Evolutionary conservation across 176 grass and related monocot genomes (phyloP), one percentile per base, ranked within the genome.

Genomic region (Triticum urartu): DNA sequence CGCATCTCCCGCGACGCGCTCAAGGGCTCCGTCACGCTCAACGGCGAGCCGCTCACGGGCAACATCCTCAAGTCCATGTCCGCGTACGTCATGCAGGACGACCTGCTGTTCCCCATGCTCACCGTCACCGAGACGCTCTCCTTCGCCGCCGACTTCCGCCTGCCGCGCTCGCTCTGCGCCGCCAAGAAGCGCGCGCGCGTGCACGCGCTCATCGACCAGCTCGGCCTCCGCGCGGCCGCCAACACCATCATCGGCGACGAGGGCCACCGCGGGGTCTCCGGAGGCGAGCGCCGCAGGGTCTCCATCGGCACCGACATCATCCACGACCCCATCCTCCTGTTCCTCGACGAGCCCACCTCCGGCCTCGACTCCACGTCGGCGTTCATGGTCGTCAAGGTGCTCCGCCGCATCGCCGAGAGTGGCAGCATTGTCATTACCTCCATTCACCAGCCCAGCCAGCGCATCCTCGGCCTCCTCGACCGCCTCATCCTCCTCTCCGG

Each of bases 41-140:
- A 98, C 61, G 90, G 93, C 36, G 95, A 95, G 87, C 64, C 80
- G 15, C 90, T 98, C 32, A 89, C 89, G 0, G 87, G 84, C 58
- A 79, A 73, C 65, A 59, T 92, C 61, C 32, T 95, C 36, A 95
- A 94, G 86, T 84, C 87, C 78, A 98, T 98, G 65, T 98, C 95
- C 4, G 95, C 95, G 0, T 95, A 98, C 89, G 96, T 98, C 35
- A 98, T 98, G 96, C 96, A 98, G 87, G 96, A 98, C 83, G 96
- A 98, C 83, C 78, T 98, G 63, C 81, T 98, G 52, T 95, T 88
- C 89, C 96, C 96, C 2, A 98, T 95, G 96, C 93, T 98, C 77
- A 98, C 95, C 32, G 96, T 98, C 61, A 61, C 89, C 87, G 96
- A 98, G 81, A 98, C 96, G 1, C 88, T 98, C 70, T 87, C 90